These are phyloP conservation scores for Phyllosticta capitalensis DNA, from an alignment of 2,329 filamentous ascomycete species.

Conservation along the genomic window DNA sequence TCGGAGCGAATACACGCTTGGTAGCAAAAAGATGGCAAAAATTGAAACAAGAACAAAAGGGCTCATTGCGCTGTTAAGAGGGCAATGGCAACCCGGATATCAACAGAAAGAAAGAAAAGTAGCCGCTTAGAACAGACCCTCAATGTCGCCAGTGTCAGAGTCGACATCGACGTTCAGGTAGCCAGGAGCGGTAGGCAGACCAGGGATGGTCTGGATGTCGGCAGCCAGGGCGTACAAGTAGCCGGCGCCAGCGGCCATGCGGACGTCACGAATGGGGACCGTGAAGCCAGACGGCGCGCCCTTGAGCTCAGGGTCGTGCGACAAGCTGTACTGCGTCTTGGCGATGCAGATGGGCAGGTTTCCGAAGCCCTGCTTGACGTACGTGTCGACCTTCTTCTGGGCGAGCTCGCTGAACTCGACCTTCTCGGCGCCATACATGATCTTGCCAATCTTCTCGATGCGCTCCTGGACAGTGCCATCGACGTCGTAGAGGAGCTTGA, in stretches of 20 bases:
- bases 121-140: constrained; percentile 65
- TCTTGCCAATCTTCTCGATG: constrained; percentile 79
- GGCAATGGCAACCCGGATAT: neutral
- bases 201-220: constrained; percentile 97
- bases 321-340: constrained; percentile 96
- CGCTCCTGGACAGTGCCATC: constrained; percentile 72
- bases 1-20: neutral
- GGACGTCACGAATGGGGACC: constrained; percentile 85
- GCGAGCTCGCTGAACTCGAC: constrained; percentile 92
- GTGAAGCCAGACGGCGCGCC: constrained; percentile 92
- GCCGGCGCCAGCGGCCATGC: constrained; percentile 87
- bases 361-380: constrained; percentile 82
- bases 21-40: neutral
- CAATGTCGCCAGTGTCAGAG: constrained; percentile 43
- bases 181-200: constrained; percentile 85
- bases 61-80: neutral
- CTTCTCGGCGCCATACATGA: constrained; percentile 86
- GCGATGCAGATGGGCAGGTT: constrained; percentile 93
- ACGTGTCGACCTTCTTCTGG: constrained; percentile 92
- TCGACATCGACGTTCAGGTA: constrained; percentile 84
- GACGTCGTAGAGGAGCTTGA: constrained; percentile 76
- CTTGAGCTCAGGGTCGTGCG: constrained; percentile 87
- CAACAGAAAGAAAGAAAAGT: neutral
- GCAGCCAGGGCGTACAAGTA: constrained; percentile 93
- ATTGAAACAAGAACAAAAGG: neutral